Conservation (phyloP, 768 basidiomycete species). For the Suillus brevipes region DNA sequence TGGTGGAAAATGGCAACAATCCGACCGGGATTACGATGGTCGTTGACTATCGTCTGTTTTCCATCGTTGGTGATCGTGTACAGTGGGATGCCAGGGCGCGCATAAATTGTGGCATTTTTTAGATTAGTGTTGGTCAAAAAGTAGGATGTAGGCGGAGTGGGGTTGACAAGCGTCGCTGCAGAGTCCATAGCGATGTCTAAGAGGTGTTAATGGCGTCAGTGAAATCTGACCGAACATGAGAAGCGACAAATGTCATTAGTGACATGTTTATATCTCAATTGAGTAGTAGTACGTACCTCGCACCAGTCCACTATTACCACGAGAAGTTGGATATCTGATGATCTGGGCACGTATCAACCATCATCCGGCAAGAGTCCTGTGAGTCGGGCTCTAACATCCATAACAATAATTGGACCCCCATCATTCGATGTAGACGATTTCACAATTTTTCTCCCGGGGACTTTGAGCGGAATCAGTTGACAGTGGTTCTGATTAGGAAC, state of each 20-base stretch:
- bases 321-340: neutral
- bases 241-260: neutral
- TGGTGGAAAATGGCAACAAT: slow-evolving; percentile 27
- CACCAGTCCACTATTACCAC: neutral
- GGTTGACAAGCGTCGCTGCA: slow-evolving; percentile 26
- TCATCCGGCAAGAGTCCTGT: neutral
- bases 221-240: neutral
- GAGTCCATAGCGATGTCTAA: slow-evolving; percentile 26
- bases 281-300: neutral
- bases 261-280: neutral
- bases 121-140: slow-evolving; percentile 23
- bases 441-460: neutral
- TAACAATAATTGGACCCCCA: neutral
- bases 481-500: neutral
- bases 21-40: slow-evolving; percentile 10
- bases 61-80: slow-evolving; percentile 26
- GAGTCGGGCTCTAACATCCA: slow-evolving; percentile 1
- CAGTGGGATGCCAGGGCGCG: slow-evolving; percentile 22
- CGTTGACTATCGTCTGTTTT: slow-evolving; percentile 20
- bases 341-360: neutral
- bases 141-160: slow-evolving; percentile 27
- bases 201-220: neutral
- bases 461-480: neutral
- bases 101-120: slow-evolving; percentile 21
- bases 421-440: neutral